phyloP scores from a whole-genome alignment of 2,329 filamentous ascomycete genomes.

The Cordyceps cicadae region DNA sequence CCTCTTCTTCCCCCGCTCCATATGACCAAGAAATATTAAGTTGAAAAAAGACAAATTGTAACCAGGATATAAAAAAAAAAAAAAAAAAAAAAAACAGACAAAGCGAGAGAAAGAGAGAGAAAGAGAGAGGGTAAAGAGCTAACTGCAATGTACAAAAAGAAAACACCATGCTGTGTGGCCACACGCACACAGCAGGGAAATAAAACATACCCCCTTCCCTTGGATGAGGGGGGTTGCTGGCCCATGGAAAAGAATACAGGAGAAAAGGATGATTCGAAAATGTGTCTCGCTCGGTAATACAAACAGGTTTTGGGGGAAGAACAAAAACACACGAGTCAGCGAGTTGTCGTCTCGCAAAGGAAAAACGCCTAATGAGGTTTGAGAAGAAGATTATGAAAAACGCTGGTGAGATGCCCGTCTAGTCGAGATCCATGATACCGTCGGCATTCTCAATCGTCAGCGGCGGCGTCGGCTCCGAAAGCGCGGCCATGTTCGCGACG shows the following conservation, averaged over 20 bases:
- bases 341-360: neutral
- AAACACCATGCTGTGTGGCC: no score
- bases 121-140: no score
- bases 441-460: conserved; percentile 31
- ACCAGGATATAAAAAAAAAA: no score
- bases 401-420: neutral
- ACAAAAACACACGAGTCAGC: neutral
- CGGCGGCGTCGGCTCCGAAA: conserved; percentile 32
- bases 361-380: no score
- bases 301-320: neutral
- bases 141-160: no score
- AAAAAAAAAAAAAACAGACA: no score
- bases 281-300: neutral
- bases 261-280: neutral
- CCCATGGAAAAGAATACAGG: neutral
- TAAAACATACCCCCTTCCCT: neutral
- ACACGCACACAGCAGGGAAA: neutral
- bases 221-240: neutral
- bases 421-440: conserved; percentile 33
- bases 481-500: conserved; percentile 14
- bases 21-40: no score
- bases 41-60: no score
- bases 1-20: no score
- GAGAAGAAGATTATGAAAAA: neutral
- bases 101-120: no score